Percentiles rank a stretch among this genome's conserved stretches.
phyloP scores from a whole-genome alignment of 257 asterid genomes.

The Datura wrightii region DNA sequence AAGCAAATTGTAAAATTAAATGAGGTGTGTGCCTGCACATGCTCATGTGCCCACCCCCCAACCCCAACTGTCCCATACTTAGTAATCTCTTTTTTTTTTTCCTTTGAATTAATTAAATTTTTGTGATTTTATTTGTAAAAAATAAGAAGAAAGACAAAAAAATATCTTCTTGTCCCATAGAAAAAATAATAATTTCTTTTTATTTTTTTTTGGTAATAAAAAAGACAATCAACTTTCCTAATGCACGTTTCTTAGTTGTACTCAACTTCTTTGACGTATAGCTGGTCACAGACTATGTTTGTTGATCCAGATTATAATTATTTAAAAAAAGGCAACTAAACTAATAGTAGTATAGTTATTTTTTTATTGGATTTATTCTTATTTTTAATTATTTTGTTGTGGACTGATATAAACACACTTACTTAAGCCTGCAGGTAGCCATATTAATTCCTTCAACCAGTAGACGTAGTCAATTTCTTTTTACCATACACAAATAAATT shows the following conservation, averaged over 20 bases:
- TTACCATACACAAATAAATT: no score
- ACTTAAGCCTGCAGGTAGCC: slow-evolving; percentile 9
- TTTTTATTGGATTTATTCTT: not conserved
- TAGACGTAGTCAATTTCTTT: not conserved
- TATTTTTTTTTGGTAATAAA: not conserved
- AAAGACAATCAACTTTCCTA: slow-evolving; percentile 17
- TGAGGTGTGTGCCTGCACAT: not conserved
- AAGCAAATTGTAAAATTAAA: not conserved
- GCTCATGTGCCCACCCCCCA: not conserved
- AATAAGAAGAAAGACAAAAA: slow-evolving; percentile 19
- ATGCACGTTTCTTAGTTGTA: slow-evolving; percentile 28
- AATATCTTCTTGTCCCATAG: not conserved
- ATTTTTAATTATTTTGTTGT: slow-evolving; percentile 23
- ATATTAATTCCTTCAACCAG: slow-evolving; percentile 14
- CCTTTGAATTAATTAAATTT: not conserved
- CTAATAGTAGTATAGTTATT: not conserved
- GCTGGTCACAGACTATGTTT: not conserved
- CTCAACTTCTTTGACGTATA: slow-evolving; percentile 9
- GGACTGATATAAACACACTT: slow-evolving; percentile 26
- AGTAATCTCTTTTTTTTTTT: not conserved
- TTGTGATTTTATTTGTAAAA: not conserved
- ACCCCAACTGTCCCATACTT: not conserved
- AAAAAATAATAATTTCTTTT: no score
- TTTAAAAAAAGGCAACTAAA: not conserved
- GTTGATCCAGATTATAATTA: not conserved